phyloP scores from a whole-genome alignment of 2,329 filamentous ascomycete genomes.

The Coniochaeta hoffmannii region DNA sequence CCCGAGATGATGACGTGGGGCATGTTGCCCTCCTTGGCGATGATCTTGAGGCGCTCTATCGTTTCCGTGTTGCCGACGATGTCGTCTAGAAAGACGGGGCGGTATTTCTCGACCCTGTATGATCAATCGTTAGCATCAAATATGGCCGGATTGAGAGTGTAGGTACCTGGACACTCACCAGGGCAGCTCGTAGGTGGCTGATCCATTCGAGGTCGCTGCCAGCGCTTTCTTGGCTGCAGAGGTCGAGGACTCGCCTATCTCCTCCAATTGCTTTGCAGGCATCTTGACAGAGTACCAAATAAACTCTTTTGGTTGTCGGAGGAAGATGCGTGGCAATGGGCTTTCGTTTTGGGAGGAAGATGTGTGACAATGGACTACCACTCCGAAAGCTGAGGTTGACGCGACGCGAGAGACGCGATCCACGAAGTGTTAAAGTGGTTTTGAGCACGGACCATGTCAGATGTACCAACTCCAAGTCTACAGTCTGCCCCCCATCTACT shows the following conservation, averaged over 20 bases:
- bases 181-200: slow-evolving; percentile 64
- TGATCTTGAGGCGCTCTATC: slow-evolving; percentile 94
- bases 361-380: neutral
- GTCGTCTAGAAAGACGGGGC: slow-evolving; percentile 90
- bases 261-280: slow-evolving; percentile 41
- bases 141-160: neutral
- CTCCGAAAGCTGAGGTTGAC: neutral
- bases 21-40: slow-evolving; percentile 98
- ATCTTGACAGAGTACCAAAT: slow-evolving; percentile 22
- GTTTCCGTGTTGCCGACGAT: slow-evolving; percentile 97
- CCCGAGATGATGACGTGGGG: slow-evolving; percentile 99
- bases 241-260: slow-evolving; percentile 54
- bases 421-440: neutral
- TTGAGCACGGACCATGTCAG: neutral
- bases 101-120: slow-evolving; percentile 92
- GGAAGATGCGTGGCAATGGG: neutral
- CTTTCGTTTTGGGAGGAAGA: neutral
- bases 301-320: neutral
- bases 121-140: neutral
- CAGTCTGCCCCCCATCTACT: too few species aligned
- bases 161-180: slow-evolving; percentile 53
- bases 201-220: slow-evolving; percentile 40
- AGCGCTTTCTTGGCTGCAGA: slow-evolving; percentile 51
- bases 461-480: neutral
- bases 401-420: slow-evolving; percentile 4